Evolutionary conservation across 1,284 basidiomycete species (phyloP), one percentile per base, ranked within the genome.

Genomic region (Hymenochaete sp.): DNA sequence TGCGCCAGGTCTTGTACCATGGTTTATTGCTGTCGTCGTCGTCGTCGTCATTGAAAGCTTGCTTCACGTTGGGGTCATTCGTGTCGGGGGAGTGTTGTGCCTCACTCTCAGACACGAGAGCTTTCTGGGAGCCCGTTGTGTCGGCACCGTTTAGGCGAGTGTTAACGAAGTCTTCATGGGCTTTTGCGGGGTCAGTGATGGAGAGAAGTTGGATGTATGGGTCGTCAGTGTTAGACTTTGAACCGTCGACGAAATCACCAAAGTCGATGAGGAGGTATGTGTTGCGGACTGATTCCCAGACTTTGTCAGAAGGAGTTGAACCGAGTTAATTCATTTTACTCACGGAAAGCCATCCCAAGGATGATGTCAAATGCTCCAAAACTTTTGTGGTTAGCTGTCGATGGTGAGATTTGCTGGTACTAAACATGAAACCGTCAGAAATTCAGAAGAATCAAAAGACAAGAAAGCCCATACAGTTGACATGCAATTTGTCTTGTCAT

Each of bases 191-290:
- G 35, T 52, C 41, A 14, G 56, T 57, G 18, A 45, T 42, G 24
- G 55, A 47, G 8, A 55, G 48, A 18, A 56, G 50, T 31, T 57
- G 56, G 24, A 57, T 53, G 47, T 47, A 57, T 7, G 56, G 56
- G 28, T 49, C 41, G 8, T 38, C 50, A 36, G 50, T 48, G 39
- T 49, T 44, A 3, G 50, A 42, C 16, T 48, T 45, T 8, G 55
- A 55, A 19, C 54, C 56, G 43, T 56, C 53, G 26, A 57, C 48
- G 50, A 57, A 57, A 29, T 57, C 53, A n/a, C 56, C 56, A 32
- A 50, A 53, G 44, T 56, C 44, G 21, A 57, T 50, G 13, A 54
- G 42, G 3, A 49, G 47, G 27, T 57, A 57, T 11, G 50, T 43
- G 42, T 57, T 57, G 5, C 56, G 53, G 10, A 56, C 53, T 41